Percentiles rank a stretch among this genome's conserved stretches.
Conservation (phyloP, 83 land plant species). For the Picea abies region DNA sequence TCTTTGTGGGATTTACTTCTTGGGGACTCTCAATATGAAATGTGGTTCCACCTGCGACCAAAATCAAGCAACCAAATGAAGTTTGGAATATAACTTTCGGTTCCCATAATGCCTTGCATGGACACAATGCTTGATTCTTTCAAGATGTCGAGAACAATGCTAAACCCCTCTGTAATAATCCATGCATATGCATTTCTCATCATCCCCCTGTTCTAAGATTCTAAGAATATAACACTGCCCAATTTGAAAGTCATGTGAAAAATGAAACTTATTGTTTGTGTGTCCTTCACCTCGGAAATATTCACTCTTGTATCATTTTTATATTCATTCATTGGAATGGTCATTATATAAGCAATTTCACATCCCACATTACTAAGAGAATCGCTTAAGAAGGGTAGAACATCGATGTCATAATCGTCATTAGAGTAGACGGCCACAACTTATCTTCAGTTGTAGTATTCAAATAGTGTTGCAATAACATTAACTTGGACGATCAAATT, state of each 20-base stretch:
- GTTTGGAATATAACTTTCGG: not conserved
- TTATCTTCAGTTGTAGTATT: constrained; percentile 62
- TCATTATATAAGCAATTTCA: constrained; percentile 40
- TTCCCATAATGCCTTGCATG: constrained; percentile 21
- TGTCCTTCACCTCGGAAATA: constrained; percentile 27
- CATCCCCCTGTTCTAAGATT: constrained; percentile 20
- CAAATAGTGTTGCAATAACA: constrained; percentile 20
- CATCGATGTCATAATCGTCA: constrained; percentile 55
- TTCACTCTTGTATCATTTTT: constrained; percentile 29
- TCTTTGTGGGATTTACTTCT: too few relatives aligned
- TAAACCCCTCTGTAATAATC: constrained; percentile 22
- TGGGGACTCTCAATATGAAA: too few relatives aligned
- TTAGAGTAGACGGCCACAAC: constrained; percentile 62
- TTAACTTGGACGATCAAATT: constrained; percentile 4
- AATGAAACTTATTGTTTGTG: not conserved
- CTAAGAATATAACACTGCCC: constrained; percentile 29
- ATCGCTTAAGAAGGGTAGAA: constrained; percentile 60
- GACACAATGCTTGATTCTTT: not conserved
- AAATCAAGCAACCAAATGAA: not conserved
- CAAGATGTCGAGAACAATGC: not conserved
- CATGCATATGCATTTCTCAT: constrained; percentile 19
- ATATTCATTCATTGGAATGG: constrained; percentile 31
- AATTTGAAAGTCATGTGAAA: not conserved
- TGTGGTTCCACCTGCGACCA: not conserved
- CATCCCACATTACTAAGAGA: constrained; percentile 41